Percentiles rank a stretch among this genome's conserved stretches.
phyloP scores from a whole-genome alignment of 768 basidiomycete species.

The Bullera alba region DNA sequence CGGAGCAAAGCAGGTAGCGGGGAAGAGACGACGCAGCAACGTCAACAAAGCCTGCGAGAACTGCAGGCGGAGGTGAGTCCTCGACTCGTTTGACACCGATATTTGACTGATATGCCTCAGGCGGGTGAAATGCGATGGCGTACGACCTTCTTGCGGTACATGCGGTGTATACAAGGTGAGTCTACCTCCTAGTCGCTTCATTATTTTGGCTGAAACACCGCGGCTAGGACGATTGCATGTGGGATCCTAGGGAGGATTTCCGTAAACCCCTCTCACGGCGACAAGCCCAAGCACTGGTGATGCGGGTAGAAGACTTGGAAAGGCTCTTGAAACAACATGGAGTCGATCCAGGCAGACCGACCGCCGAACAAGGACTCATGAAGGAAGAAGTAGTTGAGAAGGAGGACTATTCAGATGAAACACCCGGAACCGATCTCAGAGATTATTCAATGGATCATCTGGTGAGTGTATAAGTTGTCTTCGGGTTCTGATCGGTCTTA shows the following conservation, averaged over 20 bases:
- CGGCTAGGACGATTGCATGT: slow-evolving; percentile 36
- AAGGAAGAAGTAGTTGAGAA: slow-evolving; percentile 5
- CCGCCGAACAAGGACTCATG: background rate
- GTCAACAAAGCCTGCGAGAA: slow-evolving; percentile 4
- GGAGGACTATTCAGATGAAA: background rate
- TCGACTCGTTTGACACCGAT: too few species aligned
- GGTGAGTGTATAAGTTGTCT: slow-evolving; percentile 7
- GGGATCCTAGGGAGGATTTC: slow-evolving; percentile 31
- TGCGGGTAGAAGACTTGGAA: slow-evolving; percentile 32
- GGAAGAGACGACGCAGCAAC: background rate
- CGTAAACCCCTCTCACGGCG: slow-evolving; percentile 37
- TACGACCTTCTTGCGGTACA: slow-evolving; percentile 32
- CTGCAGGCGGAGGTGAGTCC: slow-evolving; percentile 1
- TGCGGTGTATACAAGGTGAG: slow-evolving; percentile 37
- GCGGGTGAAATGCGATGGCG: slow-evolving; percentile 35
- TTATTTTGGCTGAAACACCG: background rate
- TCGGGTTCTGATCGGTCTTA: slow-evolving; percentile 1
- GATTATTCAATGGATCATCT: slow-evolving; percentile 20
- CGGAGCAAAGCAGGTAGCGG: background rate
- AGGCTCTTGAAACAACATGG: slow-evolving; percentile 22
- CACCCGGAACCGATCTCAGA: slow-evolving; percentile 5
- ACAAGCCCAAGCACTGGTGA: slow-evolving; percentile 35
- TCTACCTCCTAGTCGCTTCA: background rate
- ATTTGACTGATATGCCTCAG: background rate
- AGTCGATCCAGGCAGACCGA: slow-evolving; percentile 12